Evolutionary conservation across 2,329 filamentous ascomycete species (phyloP).

Genomic region (Aspergillus aculeatinus): DNA sequence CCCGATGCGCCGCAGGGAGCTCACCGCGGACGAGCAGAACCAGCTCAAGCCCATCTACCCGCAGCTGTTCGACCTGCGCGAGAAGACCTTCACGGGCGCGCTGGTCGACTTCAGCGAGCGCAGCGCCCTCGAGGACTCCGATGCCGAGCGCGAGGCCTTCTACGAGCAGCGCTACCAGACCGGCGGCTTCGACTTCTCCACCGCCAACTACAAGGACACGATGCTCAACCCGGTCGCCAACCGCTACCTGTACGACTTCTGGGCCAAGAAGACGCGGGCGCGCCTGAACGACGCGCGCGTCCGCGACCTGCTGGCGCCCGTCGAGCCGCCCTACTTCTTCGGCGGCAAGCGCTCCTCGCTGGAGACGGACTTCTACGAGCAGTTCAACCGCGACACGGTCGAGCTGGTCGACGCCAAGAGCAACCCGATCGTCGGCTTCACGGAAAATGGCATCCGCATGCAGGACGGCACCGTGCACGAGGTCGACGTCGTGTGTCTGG

Average conservation of each 20-base stretch:
- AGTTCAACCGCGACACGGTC: slow-evolving; percentile 50
- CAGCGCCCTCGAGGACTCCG: slow-evolving; percentile 9
- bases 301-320: slow-evolving; percentile 55
- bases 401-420: slow-evolving; percentile 19
- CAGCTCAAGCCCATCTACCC: slow-evolving; percentile 13
- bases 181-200: slow-evolving; percentile 23
- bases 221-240: slow-evolving; percentile 51
- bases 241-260: slow-evolving; percentile 55
- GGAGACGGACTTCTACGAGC: slow-evolving; percentile 54
- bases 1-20: slow-evolving; percentile 24
- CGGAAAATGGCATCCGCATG: slow-evolving; percentile 39
- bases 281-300: slow-evolving; percentile 53
- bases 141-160: slow-evolving; percentile 13
- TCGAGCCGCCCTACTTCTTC: slow-evolving; percentile 55
- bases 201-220: slow-evolving; percentile 52
- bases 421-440: slow-evolving; percentile 13
- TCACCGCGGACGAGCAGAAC: slow-evolving; percentile 18
- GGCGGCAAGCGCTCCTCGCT: slow-evolving; percentile 54
- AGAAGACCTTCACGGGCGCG: slow-evolving; percentile 15
- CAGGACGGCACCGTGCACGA: slow-evolving; percentile 38
- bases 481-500: slow-evolving; percentile 46
- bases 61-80: slow-evolving; percentile 17
- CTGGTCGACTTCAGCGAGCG: slow-evolving; percentile 7
- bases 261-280: slow-evolving; percentile 53
- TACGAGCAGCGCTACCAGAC: slow-evolving; percentile 19